phyloP scores from a whole-genome alignment of 2,329 filamentous ascomycete genomes.

The Mycosphaerella arachidis region DNA sequence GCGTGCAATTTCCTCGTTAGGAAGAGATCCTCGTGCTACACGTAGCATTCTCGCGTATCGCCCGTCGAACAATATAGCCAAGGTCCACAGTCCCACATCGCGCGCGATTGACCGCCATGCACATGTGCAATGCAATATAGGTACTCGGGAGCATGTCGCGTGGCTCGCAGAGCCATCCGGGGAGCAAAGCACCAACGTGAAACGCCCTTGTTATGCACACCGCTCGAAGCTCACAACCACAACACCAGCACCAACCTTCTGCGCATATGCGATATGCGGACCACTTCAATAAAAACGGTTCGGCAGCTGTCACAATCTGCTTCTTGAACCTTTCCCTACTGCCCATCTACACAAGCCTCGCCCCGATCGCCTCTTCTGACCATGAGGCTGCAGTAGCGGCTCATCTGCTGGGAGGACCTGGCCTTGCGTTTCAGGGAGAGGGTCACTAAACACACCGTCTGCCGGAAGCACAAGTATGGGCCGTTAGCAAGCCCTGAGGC shows the following conservation, averaged over 20 bases:
- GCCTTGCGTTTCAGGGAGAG: constrained; percentile 5
- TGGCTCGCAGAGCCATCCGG: background rate
- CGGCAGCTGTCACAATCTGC: too few species aligned
- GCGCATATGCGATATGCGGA: background rate
- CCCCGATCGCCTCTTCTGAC: too few species aligned
- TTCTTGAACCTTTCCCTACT: too few species aligned
- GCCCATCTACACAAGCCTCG: background rate
- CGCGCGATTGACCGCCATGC: too few species aligned
- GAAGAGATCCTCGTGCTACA: too few species aligned
- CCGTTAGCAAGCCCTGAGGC: background rate
- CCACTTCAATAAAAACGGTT: too few species aligned
- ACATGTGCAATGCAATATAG: too few species aligned
- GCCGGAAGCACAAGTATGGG: background rate
- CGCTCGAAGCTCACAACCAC: background rate
- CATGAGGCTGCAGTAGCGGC: background rate
- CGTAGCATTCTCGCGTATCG: too few species aligned
- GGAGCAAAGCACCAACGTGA: background rate
- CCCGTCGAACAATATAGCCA: too few species aligned
- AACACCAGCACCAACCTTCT: background rate
- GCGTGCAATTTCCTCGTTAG: too few species aligned
- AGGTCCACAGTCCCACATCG: too few species aligned
- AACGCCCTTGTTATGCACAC: background rate
- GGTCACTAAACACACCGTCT: constrained; percentile 5
- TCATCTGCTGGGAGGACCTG: background rate
- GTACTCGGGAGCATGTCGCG: background rate